Percentiles rank a stretch among this genome's conserved stretches.
These are phyloP conservation scores for Nelumbo lutea DNA, from an alignment of 164 flowering plant genomes.

Conservation along the genomic window DNA sequence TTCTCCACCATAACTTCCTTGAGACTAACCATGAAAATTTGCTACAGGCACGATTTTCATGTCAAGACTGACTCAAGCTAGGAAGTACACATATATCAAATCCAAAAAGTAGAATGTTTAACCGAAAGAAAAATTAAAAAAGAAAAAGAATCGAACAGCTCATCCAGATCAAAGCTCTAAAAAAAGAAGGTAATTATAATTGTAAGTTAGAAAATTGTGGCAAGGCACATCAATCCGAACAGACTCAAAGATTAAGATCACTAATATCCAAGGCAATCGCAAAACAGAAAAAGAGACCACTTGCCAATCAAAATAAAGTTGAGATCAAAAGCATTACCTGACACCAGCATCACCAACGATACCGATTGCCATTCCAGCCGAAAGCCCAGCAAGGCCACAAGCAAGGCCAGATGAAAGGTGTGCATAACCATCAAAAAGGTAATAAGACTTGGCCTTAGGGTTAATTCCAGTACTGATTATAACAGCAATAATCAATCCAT, in stretches of 20 bases:
- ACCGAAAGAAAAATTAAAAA: no score
- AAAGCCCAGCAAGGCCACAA: conserved; percentile 90
- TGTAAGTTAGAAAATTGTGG: no score
- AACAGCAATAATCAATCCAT: conserved; percentile 79
- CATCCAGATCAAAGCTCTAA: no score
- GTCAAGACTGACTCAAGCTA: no score
- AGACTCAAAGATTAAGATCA: neutral
- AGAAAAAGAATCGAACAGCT: no score
- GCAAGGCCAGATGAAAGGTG: conserved; percentile 86
- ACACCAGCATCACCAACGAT: conserved; percentile 92
- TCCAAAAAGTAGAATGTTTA: no score
- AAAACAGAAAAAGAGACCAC: neutral
- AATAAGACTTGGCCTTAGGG: conserved; percentile 79
- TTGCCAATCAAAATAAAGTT: neutral
- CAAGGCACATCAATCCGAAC: no score
- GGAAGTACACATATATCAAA: no score
- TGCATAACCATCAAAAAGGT: conserved; percentile 84
- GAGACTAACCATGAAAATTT: no score
- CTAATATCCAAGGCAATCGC: neutral
- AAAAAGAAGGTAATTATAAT: no score
- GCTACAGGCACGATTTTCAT: no score
- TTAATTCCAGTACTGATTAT: conserved; percentile 90
- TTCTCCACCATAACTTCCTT: no score
- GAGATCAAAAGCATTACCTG: conserved; percentile 34
- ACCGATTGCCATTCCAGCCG: conserved; percentile 91